Base-by-base conservation (phyloP, 371 early-diverging fungal species). In the Lichtheimia ramosa region DNA sequence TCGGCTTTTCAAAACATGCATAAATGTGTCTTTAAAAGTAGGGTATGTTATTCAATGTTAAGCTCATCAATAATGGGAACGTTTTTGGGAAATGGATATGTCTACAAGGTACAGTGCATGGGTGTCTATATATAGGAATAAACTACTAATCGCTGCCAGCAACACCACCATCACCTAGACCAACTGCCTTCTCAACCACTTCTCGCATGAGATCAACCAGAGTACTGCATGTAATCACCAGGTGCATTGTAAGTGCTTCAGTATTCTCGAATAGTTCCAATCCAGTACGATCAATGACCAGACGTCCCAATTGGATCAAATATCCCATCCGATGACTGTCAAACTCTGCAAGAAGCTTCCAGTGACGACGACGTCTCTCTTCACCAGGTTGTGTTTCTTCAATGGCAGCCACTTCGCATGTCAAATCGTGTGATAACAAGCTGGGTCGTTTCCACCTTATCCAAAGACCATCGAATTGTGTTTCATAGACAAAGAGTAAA, bases 321-420 rank as follows among this genome's bases (percentile, higher is more conserved):
- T 77, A 81, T 0, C 81, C 81, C 74, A 75, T 75, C 13, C 74
- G 65, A 51, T 77, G 74, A 43, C 77, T 77, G 41, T 81, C 75
- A 51, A 81, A 81, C 28, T 73, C 69, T 46, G 81, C 81, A 46
- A 77, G 56, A 2, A 71, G 53, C 12, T 63, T 63, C 68, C 74
- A 70, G n/a, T 55, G 41, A 18, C 56, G 56, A 15, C 56, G 43
- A 24, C 43, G 40, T 21, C 25, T n/a, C 7, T 56, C 51, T 34
- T 60, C 59, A 18, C 41, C 49, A 8, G 48, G 39, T 39, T 40
- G 39, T 43, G 23, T 34, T 41, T 24, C 41, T 42, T 54, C 61
- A 48, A 12, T n/a, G 24, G 16, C 56, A 41, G 43, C 61, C 5
- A 81, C 24, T 43, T 73, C 67, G 50, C 77, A 75, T 3, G 65